These are phyloP conservation scores for Petrea volubilis DNA, from an alignment of 257 asterid genomes.

Conservation along the genomic window DNA sequence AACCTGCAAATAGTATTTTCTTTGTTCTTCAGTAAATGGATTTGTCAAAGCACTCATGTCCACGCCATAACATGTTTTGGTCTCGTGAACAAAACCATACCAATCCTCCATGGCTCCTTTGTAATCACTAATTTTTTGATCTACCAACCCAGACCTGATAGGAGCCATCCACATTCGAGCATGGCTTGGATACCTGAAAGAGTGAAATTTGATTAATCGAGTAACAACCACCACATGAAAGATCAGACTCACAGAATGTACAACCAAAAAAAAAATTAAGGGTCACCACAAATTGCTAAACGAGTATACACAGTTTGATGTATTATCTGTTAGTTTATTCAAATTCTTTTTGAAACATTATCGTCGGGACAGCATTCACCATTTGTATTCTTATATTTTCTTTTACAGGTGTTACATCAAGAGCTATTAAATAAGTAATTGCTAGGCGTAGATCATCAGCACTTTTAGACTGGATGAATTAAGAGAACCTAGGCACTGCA, in stretches of 20 bases:
- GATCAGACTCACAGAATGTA: background rate
- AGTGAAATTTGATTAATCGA: slow-evolving; percentile 19
- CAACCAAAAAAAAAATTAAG: background rate
- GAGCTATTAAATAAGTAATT: too few species aligned
- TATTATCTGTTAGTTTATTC: background rate
- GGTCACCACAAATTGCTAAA: background rate
- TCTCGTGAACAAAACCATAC: slow-evolving; percentile 64
- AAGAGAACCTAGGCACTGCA: too few species aligned
- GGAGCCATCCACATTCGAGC: slow-evolving; percentile 98
- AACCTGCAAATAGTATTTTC: slow-evolving; percentile 87
- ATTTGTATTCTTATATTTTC: too few species aligned
- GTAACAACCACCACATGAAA: slow-evolving; percentile 3
- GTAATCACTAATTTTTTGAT: slow-evolving; percentile 63
- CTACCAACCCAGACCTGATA: slow-evolving; percentile 67
- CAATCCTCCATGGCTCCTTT: slow-evolving; percentile 76
- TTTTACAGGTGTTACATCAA: too few species aligned
- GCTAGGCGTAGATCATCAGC: too few species aligned
- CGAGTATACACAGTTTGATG: background rate
- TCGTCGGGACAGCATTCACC: too few species aligned
- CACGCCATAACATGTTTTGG: slow-evolving; percentile 74
- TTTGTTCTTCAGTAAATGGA: slow-evolving; percentile 73
- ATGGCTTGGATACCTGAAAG: slow-evolving; percentile 95
- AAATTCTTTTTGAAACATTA: too few species aligned
- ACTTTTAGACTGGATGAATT: too few species aligned
- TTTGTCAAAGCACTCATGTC: slow-evolving; percentile 80